These are phyloP conservation scores for Aspergillus japonicus DNA, from an alignment of 2,329 filamentous ascomycete genomes.

Conservation along the genomic window DNA sequence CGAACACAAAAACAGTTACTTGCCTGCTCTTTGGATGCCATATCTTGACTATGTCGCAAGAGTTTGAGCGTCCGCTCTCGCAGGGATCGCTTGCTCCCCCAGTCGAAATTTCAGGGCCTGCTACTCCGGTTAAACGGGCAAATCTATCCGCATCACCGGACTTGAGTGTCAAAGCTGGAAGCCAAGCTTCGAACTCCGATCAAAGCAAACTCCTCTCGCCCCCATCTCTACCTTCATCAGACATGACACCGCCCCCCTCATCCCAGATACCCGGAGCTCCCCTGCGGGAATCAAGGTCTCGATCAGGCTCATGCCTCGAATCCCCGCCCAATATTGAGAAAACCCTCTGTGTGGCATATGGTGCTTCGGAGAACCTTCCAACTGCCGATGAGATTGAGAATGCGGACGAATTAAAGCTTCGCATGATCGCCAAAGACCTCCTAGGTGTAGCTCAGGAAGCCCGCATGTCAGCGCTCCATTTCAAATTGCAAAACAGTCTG, in stretches of 20 bases:
- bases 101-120: constrained; percentile 38
- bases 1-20: constrained; percentile 18
- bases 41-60: constrained; percentile 34
- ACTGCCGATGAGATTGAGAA: constrained; percentile 53
- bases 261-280: constrained; percentile 53
- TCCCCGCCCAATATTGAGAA: constrained; percentile 52
- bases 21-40: constrained; percentile 5
- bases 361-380: constrained; percentile 46
- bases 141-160: constrained; percentile 40
- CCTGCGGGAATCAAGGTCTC: constrained; percentile 43
- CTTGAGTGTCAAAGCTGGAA: constrained; percentile 29
- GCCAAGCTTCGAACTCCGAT: constrained; percentile 35
- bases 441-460: constrained; percentile 59
- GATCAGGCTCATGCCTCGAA: constrained; percentile 35
- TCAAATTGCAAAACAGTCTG: constrained; percentile 86
- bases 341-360: constrained; percentile 43
- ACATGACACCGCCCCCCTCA: constrained; percentile 64
- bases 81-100: constrained; percentile 39
- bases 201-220: constrained; percentile 41
- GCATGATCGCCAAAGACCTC: constrained; percentile 55
- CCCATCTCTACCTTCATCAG: constrained; percentile 47
- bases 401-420: constrained; percentile 54
- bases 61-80: constrained; percentile 26
- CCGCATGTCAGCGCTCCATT: constrained; percentile 83
- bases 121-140: constrained; percentile 33